Conservation (phyloP, 1,139 yeast species). For the Cylindricascospora bacillispora region DNA sequence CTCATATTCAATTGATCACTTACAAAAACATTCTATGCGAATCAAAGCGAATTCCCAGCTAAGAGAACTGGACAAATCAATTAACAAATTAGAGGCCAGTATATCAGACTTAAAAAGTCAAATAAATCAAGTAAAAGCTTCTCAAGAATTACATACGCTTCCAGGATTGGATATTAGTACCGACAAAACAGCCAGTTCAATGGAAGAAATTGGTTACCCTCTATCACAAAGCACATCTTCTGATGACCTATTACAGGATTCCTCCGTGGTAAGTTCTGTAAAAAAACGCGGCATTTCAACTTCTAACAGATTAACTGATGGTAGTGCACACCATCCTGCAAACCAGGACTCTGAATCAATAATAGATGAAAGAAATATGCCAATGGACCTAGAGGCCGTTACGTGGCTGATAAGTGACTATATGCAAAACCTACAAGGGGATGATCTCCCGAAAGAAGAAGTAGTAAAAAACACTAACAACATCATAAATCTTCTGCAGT, state of each 20-base stretch:
- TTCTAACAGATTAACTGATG: not conserved
- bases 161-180: not conserved
- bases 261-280: not conserved
- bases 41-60: slow-evolving; percentile 24
- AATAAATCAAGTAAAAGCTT: slow-evolving; percentile 3
- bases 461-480: slow-evolving; percentile 52
- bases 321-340: not conserved
- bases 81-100: slow-evolving; percentile 19
- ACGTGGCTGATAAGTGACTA: slow-evolving; percentile 40
- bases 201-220: slow-evolving; percentile 1
- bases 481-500: slow-evolving; percentile 42
- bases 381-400: not conserved
- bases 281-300: not conserved
- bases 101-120: slow-evolving; percentile 14
- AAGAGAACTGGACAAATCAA: slow-evolving; percentile 20
- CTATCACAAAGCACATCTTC: not conserved
- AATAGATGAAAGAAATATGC: not conserved
- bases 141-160: not conserved
- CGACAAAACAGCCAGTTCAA: not conserved
- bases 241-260: not conserved
- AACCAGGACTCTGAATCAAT: not conserved
- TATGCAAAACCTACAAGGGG: slow-evolving; percentile 32
- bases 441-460: slow-evolving; percentile 33
- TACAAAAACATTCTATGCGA: slow-evolving; percentile 24
- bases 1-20: slow-evolving; percentile 24